phyloP scores from a whole-genome alignment of 2,329 filamentous ascomycete species.

The Paracoccidioides lutzii region DNA sequence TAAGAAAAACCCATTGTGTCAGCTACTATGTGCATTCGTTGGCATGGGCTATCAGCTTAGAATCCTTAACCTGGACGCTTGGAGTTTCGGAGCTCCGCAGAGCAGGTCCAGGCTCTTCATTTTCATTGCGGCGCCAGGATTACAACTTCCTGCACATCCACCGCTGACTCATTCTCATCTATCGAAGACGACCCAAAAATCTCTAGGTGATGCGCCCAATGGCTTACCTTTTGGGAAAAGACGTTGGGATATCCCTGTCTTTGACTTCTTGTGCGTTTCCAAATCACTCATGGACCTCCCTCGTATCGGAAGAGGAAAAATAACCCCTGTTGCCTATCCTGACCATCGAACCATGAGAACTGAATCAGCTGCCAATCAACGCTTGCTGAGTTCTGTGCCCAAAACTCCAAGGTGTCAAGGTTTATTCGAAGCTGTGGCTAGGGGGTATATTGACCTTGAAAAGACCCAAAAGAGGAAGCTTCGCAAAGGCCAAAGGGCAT shows the following conservation, averaged over 20 bases:
- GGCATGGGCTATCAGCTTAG: constrained; percentile 66
- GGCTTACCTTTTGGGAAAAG: constrained; percentile 47
- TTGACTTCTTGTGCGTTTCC: constrained; percentile 42
- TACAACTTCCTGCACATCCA: constrained; percentile 44
- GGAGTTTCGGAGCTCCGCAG: constrained; percentile 55
- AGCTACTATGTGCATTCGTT: constrained; percentile 59
- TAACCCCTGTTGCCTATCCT: constrained; percentile 50
- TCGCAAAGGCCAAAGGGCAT: constrained; percentile 1
- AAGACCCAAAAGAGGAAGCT: not conserved
- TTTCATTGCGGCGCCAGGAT: constrained; percentile 54
- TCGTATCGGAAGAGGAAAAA: constrained; percentile 46
- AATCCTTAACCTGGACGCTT: constrained; percentile 55
- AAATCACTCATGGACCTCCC: constrained; percentile 51
- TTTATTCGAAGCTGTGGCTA: constrained; percentile 9
- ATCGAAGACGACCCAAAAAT: constrained; percentile 16
- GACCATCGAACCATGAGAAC: constrained; percentile 49
- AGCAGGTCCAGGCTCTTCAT: constrained; percentile 56
- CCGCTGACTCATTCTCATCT: constrained; percentile 52
- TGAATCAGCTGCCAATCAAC: constrained; percentile 28
- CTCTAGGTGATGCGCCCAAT: constrained; percentile 48
- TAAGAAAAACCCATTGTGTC: constrained; percentile 53
- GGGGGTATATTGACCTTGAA: constrained; percentile 12
- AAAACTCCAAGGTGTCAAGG: constrained; percentile 28
- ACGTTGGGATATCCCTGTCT: constrained; percentile 38
- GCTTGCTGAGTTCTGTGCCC: constrained; percentile 47